phyloP scores from a whole-genome alignment of 768 basidiomycete genomes.

The Tricholoma terreum region DNA sequence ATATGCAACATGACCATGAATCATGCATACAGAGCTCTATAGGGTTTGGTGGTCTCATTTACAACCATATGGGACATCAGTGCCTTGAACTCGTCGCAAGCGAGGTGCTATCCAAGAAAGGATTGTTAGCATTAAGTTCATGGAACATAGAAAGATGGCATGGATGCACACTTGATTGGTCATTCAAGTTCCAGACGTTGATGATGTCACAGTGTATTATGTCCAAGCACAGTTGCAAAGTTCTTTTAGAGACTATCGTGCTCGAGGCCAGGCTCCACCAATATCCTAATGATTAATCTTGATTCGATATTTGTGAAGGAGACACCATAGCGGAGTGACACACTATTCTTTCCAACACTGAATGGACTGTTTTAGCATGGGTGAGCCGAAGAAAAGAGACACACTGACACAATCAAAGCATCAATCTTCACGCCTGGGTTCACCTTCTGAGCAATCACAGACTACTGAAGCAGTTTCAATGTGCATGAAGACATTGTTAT shows the following conservation, averaged over 20 bases:
- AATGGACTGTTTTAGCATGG: neutral
- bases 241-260: neutral
- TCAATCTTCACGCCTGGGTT: no score
- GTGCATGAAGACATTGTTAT: no score
- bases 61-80: neutral
- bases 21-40: neutral
- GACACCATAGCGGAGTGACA: neutral
- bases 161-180: conserved; percentile 10
- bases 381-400: neutral
- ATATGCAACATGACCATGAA: no score
- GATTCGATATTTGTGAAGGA: neutral
- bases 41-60: neutral
- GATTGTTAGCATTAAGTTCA: neutral
- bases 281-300: neutral
- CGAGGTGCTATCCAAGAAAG: neutral
- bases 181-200: conserved; percentile 23
- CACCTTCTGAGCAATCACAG: no score
- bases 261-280: conserved; percentile 3
- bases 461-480: no score
- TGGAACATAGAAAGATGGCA: neutral
- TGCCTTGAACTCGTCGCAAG: neutral
- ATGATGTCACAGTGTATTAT: conserved; percentile 18
- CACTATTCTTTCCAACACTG: conserved; percentile 14
- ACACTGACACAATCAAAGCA: neutral
- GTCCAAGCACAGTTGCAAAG: conserved; percentile 6